These are phyloP conservation scores for Camelina neglecta DNA, from an alignment of 345 rosid genomes.

Conservation along the genomic window DNA sequence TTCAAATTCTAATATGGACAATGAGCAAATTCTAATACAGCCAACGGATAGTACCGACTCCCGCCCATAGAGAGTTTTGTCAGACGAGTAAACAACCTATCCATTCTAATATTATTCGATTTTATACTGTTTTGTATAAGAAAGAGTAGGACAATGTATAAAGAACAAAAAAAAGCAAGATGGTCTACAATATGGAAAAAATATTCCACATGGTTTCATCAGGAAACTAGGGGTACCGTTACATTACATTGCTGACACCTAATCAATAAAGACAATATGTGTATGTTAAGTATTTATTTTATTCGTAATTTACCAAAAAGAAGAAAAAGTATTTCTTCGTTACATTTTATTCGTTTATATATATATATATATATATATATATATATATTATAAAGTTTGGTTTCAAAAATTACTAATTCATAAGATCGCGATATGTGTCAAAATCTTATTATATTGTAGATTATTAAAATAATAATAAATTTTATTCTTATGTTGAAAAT, in stretches of 20 bases:
- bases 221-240: conserved; percentile 29
- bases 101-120: conserved; percentile 1
- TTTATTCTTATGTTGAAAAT: too few relatives aligned
- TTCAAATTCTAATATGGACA: too few relatives aligned
- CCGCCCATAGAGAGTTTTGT: conserved; percentile 28
- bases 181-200: background rate
- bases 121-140: background rate
- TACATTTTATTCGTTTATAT: background rate
- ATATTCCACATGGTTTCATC: conserved; percentile 37
- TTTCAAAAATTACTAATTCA: too few relatives aligned
- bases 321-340: background rate
- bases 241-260: conserved; percentile 26
- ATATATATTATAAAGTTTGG: too few relatives aligned
- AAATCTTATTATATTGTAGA: too few relatives aligned
- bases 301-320: too few relatives aligned
- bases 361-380: background rate
- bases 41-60: conserved; percentile 10
- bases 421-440: too few relatives aligned
- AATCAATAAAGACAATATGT: conserved; percentile 11
- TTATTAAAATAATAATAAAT: too few relatives aligned
- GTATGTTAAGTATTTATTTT: conserved; percentile 1
- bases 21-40: background rate
- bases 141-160: background rate
- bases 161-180: conserved; percentile 20
- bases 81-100: conserved; percentile 9